phyloP scores from a whole-genome alignment of 257 asterid genomes.

The Scutellaria minor region DNA sequence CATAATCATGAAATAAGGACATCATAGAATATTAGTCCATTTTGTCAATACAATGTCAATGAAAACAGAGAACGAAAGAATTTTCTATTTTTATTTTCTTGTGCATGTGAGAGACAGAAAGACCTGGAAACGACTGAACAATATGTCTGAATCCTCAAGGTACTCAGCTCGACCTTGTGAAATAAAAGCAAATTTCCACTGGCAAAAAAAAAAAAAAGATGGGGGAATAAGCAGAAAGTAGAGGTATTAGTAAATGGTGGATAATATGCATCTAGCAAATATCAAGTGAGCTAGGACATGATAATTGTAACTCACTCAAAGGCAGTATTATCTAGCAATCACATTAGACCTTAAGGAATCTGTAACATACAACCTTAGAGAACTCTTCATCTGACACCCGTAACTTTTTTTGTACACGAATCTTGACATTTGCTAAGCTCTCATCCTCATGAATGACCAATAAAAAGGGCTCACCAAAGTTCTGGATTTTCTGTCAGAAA shows the following conservation, averaged over 20 bases:
- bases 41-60: background rate
- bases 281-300: conserved; percentile 28
- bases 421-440: conserved; percentile 51
- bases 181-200: conserved; percentile 71
- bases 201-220: conserved; percentile 27
- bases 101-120: conserved; percentile 11
- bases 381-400: conserved; percentile 62
- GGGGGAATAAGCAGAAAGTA: conserved; percentile 18
- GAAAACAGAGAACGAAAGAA: background rate
- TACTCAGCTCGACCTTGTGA: conserved; percentile 55
- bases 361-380: conserved; percentile 42
- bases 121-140: conserved; percentile 65
- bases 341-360: background rate
- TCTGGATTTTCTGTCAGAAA: conserved; percentile 53
- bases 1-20: conserved; percentile 23
- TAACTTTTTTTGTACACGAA: conserved; percentile 58
- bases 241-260: conserved; percentile 10
- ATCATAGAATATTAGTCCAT: conserved; percentile 15
- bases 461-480: conserved; percentile 66
- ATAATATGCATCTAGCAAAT: conserved; percentile 20
- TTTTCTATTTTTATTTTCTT: background rate
- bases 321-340: conserved; percentile 4
- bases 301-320: conserved; percentile 18
- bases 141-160: conserved; percentile 57
- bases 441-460: conserved; percentile 58